Conservation (phyloP, 306 rosid species). For the Quercus wislizeni region DNA sequence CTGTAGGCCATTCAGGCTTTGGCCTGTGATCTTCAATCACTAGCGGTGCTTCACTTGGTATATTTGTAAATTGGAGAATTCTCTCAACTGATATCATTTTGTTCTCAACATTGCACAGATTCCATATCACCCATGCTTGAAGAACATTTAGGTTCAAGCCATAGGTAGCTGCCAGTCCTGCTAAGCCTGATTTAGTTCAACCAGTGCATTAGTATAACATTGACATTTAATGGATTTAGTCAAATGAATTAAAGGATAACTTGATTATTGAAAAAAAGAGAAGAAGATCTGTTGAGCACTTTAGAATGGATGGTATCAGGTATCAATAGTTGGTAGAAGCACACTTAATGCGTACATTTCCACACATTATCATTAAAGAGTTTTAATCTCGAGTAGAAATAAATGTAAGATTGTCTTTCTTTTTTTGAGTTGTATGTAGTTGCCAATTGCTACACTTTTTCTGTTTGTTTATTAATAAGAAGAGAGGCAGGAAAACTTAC, state of each 20-base stretch:
- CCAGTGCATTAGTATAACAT: neutral
- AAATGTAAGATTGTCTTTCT: neutral
- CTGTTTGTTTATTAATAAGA: conserved; percentile 7
- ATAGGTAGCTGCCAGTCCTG: conserved; percentile 80
- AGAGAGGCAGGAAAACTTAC: conserved; percentile 41
- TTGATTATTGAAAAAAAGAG: neutral
- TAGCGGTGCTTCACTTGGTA: conserved; percentile 72
- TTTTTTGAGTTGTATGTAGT: neutral
- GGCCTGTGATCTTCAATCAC: conserved; percentile 55
- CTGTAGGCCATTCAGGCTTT: conserved; percentile 63
- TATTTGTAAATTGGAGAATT: conserved; percentile 64
- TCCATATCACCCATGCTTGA: conserved; percentile 92
- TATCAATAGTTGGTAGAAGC: too few relatives aligned
- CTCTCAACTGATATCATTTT: conserved; percentile 90
- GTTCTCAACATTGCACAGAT: conserved; percentile 88
- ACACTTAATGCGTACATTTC: too few relatives aligned
- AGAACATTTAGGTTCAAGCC: conserved; percentile 75
- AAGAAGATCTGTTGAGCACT: neutral
- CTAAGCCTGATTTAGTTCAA: conserved; percentile 59
- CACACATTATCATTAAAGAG: neutral
- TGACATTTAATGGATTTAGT: neutral
- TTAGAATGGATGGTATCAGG: neutral
- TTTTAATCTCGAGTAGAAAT: neutral
- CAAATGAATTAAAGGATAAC: neutral
- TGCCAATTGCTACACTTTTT: neutral